Evolutionary conservation across 805 yeast species (phyloP).

Genomic region (Yamadazyma ubonensis): DNA sequence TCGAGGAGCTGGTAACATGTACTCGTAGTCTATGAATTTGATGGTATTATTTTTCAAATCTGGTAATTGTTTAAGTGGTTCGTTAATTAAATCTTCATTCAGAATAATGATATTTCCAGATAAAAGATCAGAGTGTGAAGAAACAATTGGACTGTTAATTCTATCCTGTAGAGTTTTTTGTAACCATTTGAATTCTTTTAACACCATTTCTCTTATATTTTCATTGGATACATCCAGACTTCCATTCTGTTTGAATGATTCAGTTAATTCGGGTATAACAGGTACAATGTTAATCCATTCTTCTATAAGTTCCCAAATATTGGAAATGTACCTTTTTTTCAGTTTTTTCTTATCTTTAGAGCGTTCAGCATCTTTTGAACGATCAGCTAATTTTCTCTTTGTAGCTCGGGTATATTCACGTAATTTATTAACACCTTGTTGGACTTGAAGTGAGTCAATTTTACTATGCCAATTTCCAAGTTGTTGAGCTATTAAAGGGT

Average conservation of each 20-base stretch:
- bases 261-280: slow-evolving; percentile 37
- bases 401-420: slow-evolving; percentile 23
- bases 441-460: slow-evolving; percentile 46
- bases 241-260: slow-evolving; percentile 35
- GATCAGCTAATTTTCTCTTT: slow-evolving; percentile 13
- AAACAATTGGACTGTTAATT: slow-evolving; percentile 51
- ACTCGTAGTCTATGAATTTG: slow-evolving; percentile 69
- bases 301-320: slow-evolving; percentile 59
- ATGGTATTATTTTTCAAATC: slow-evolving; percentile 38
- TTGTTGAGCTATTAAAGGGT: slow-evolving; percentile 59
- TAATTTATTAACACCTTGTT: slow-evolving; percentile 44
- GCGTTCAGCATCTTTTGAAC: slow-evolving; percentile 1
- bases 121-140: slow-evolving; percentile 69
- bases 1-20: slow-evolving; percentile 68
- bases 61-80: slow-evolving; percentile 16
- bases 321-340: slow-evolving; percentile 34
- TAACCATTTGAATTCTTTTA: slow-evolving; percentile 57
- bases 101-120: slow-evolving; percentile 74
- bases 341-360: slow-evolving; percentile 13
- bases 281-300: slow-evolving; percentile 69
- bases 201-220: slow-evolving; percentile 40
- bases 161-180: slow-evolving; percentile 33
- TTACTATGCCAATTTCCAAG: slow-evolving; percentile 70
- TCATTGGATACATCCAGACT: slow-evolving; percentile 20
- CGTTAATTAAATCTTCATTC: slow-evolving; percentile 20